Evolutionary conservation across 2,329 filamentous ascomycete species (phyloP).

Genomic region (Beauveria rudraprayagi): DNA sequence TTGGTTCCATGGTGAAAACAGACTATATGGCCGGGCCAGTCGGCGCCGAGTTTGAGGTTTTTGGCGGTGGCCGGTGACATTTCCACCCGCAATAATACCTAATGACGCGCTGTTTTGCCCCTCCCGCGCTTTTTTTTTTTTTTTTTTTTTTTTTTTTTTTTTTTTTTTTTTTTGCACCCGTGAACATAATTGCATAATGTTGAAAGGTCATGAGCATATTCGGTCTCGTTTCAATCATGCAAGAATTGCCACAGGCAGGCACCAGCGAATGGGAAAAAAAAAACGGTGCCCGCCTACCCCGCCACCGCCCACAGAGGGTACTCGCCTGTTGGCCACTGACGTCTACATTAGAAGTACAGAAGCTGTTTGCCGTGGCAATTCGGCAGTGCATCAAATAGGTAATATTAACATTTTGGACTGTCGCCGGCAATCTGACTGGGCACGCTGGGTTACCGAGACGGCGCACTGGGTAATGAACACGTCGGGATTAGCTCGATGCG

Average conservation of each 20-base stretch:
- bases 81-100: not conserved
- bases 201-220: constrained; percentile 3
- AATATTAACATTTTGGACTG: too few species aligned
- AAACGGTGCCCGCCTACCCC: not conserved
- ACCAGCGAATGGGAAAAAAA: not conserved
- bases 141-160: not conserved
- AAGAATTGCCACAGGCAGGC: not conserved
- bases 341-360: not conserved
- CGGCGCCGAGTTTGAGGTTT: not conserved
- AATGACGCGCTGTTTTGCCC: not conserved
- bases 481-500: not conserved
- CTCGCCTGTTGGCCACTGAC: not conserved
- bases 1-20: not conserved
- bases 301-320: not conserved
- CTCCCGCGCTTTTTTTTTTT: not conserved
- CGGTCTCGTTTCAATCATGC: constrained; percentile 9
- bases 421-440: too few species aligned
- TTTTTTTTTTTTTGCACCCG: not conserved
- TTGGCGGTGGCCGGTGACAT: not conserved
- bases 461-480: not conserved
- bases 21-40: not conserved
- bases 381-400: not conserved
- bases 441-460: too few species aligned
- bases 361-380: not conserved
- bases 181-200: not conserved